These are phyloP conservation scores for Daldinia childiae DNA, from an alignment of 495 filamentous ascomycete genomes.

Conservation along the genomic window DNA sequence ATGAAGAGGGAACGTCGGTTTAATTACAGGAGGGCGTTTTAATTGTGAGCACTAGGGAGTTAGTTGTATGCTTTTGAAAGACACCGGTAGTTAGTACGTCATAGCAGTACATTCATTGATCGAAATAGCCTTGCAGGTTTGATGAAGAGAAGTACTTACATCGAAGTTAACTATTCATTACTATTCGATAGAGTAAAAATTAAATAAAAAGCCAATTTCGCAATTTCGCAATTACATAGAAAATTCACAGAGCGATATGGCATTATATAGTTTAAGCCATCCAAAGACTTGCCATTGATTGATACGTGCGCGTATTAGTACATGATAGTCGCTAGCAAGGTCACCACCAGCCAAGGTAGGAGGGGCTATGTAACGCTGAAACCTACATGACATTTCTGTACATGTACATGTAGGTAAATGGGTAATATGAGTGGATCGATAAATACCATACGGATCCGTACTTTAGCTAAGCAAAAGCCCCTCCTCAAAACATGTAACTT, in stretches of 20 bases:
- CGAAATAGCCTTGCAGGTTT: neutral
- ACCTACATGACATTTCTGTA: too few species aligned
- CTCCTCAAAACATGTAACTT: slow-evolving; percentile 5
- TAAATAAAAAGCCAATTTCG: too few species aligned
- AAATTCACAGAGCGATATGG: too few species aligned
- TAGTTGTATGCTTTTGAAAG: neutral
- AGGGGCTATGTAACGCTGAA: neutral
- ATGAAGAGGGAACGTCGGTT: neutral
- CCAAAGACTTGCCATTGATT: too few species aligned
- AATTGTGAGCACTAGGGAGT: neutral
- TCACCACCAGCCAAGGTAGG: neutral
- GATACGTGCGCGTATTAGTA: too few species aligned
- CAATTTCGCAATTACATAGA: too few species aligned
- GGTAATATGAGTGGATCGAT: slow-evolving; percentile 1
- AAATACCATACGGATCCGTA: neutral
- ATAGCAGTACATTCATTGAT: neutral
- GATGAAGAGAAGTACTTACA: too few species aligned
- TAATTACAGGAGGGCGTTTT: neutral
- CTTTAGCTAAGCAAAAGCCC: neutral
- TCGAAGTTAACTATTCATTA: too few species aligned
- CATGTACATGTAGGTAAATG: neutral
- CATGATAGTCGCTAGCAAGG: too few species aligned
- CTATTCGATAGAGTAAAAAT: too few species aligned
- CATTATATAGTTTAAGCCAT: too few species aligned
- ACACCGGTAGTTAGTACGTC: neutral